Evolutionary conservation across 1,284 basidiomycete genomes (phyloP), one percentile per base, ranked within the genome.

Genomic region (Cutaneotrichosporon dermatis): DNA sequence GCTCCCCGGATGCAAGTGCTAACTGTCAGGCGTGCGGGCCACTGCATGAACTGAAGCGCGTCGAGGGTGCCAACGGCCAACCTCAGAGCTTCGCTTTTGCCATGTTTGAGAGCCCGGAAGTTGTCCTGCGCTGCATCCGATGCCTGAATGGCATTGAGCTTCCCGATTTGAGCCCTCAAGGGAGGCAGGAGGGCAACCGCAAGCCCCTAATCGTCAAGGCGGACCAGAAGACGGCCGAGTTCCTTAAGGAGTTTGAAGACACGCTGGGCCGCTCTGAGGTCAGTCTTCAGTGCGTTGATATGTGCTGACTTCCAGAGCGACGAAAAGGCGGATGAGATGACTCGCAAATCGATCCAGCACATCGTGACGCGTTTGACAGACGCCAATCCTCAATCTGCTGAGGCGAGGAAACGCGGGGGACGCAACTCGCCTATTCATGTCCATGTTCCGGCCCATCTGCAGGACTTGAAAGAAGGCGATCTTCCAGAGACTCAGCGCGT

Each of bases 1-100:
- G 6, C 16, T 36, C 9, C 8, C 10, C 3, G 40, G 5, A 8
- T 12, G 9, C 33, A 11, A 11, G 36, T 11, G 12, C 54, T 54
- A 62, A 43, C 59, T 44, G 9, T 35, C 60, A 92, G 90, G 86
- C 92, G 33, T 97, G 93, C 73, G 94, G 94, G 25, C 84, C 86
- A 3, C 81, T 96, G 55, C 86, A 86, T 60, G 89, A 88, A 4
- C 89, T 96, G 78, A 97, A 95, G 70, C 86, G 92, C 8, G 85
- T 94, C 11, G 89, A 89, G 48, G 92, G 89, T 0, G 89, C 90
- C 6, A 87, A 87, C 10, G 91, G 91, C 65, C 92, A 93, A 75
- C 91, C 91, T 4, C 92, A 94, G 79, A 91, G 91, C 3, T 97
- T 97, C 71, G 94, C 92, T 3, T 98, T 97, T 75, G 92, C 92